phyloP scores from a whole-genome alignment of 208 protist genomes.

The Herpetomonas tarakana region DNA sequence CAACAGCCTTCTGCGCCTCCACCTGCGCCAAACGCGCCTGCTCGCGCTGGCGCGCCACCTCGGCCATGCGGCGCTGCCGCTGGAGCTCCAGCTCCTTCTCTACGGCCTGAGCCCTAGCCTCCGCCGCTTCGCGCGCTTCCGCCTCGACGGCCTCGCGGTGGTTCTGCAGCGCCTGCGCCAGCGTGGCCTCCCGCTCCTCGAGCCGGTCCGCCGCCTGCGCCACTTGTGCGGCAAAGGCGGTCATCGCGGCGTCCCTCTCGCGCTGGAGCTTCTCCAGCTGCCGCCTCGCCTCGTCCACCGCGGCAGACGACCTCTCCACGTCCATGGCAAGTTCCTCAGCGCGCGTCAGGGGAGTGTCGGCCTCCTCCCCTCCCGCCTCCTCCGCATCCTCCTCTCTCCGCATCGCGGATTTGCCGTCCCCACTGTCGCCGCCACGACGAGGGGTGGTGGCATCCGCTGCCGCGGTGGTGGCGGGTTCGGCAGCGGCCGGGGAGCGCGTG shows the following conservation, averaged over 20 bases:
- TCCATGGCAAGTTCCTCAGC: background rate
- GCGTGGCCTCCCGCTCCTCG: conserved; percentile 17
- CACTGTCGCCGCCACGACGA: too few species aligned
- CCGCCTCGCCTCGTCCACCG: conserved; percentile 1
- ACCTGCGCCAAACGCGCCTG: conserved; percentile 52
- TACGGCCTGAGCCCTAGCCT: conserved; percentile 49
- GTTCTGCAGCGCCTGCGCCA: conserved; percentile 10
- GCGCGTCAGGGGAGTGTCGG: background rate
- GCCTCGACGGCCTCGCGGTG: conserved; percentile 20
- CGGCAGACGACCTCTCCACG: conserved; percentile 7
- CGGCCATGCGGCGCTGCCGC: conserved; percentile 42
- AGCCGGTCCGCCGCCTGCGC: conserved; percentile 23
- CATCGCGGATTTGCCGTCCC: too few species aligned
- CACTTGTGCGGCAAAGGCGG: conserved; percentile 12
- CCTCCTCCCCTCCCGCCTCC: conserved; percentile 10
- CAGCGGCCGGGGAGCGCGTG: background rate
- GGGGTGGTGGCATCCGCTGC: background rate
- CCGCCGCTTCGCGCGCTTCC: conserved; percentile 15
- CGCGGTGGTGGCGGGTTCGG: background rate
- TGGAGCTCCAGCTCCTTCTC: conserved; percentile 51
- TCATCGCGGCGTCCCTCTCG: background rate
- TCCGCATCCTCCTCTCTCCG: too few species aligned
- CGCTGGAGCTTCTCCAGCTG: background rate
- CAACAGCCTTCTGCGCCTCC: conserved; percentile 52
- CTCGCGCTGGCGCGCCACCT: conserved; percentile 61